These are phyloP conservation scores for Pinus tabuliformis DNA, from an alignment of 75 land plant genomes.

Conservation along the genomic window DNA sequence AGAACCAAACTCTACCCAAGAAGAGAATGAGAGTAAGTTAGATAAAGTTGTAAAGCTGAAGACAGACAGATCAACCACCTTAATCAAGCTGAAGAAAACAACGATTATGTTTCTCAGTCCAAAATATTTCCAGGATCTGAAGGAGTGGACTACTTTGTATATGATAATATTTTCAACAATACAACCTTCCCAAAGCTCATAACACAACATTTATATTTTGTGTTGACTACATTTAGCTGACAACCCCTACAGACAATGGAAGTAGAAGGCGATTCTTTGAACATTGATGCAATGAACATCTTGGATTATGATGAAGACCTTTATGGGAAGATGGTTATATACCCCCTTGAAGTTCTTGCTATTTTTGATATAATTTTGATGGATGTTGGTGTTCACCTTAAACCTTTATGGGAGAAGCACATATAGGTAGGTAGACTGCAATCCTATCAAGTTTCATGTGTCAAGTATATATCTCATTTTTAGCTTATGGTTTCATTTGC, in stretches of 20 bases:
- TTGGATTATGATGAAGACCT: slow-evolving; percentile 76
- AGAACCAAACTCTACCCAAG: no score
- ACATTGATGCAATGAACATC: slow-evolving; percentile 80
- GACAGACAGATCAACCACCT: no score
- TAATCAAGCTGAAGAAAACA: no score
- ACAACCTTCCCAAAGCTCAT: no score
- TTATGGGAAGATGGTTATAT: slow-evolving; percentile 83
- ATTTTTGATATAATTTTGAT: slow-evolving; percentile 81
- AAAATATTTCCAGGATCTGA: no score
- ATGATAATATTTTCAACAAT: no score
- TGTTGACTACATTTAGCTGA: slow-evolving; percentile 3
- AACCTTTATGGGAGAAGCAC: slow-evolving; percentile 72
- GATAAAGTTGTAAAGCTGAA: no score
- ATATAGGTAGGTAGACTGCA: slow-evolving; percentile 35
- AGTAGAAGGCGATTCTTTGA: slow-evolving; percentile 75
- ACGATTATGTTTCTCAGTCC: no score
- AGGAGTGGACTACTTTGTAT: no score
- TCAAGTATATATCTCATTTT: not conserved
- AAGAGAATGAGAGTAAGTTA: no score
- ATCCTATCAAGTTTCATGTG: not conserved
- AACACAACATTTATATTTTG: slow-evolving; percentile 3
- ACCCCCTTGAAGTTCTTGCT: slow-evolving; percentile 90
- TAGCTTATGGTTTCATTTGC: not conserved
- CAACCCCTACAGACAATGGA: slow-evolving; percentile 39
- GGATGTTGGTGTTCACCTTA: slow-evolving; percentile 60